A percentile compares a stretch with the other conserved stretches of the same genome.
phyloP scores from a whole-genome alignment of 345 rosid genomes.

The Brassica incana region DNA sequence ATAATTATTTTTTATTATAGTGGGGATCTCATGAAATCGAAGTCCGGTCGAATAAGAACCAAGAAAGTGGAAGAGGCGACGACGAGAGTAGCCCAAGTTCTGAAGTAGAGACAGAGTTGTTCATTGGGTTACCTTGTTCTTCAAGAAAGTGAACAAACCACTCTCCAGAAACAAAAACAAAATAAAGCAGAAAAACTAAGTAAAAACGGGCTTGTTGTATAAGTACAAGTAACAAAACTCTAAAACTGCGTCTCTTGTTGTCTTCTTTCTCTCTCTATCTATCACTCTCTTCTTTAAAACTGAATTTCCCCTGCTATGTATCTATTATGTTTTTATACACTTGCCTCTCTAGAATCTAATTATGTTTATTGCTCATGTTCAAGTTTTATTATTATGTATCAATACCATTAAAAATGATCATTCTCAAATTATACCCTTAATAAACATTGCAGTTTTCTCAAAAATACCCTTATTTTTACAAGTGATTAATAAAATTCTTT shows the following conservation, averaged over 20 bases:
- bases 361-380: background rate
- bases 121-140: conserved; percentile 71
- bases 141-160: conserved; percentile 45
- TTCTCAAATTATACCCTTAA: too few species aligned
- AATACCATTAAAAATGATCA: too few species aligned
- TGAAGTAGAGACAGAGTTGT: conserved; percentile 82
- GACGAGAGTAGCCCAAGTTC: conserved; percentile 59
- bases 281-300: conserved; percentile 25
- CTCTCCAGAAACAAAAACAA: background rate
- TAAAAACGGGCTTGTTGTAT: conserved; percentile 22
- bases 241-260: conserved; percentile 34
- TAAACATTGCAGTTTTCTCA: too few species aligned
- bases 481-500: too few species aligned
- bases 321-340: conserved; percentile 19
- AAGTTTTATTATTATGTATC: background rate
- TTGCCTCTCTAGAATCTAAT: conserved; percentile 17
- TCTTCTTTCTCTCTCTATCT: conserved; percentile 25
- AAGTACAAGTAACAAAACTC: conserved; percentile 28
- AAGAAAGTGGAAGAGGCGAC: conserved; percentile 26
- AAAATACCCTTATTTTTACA: too few species aligned
- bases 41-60: conserved; percentile 33
- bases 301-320: conserved; percentile 20
- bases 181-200: background rate
- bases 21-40: conserved; percentile 37
- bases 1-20: conserved; percentile 32